phyloP scores from a whole-genome alignment of 2,329 filamentous ascomycete genomes.

The Ilyonectria sp. region DNA sequence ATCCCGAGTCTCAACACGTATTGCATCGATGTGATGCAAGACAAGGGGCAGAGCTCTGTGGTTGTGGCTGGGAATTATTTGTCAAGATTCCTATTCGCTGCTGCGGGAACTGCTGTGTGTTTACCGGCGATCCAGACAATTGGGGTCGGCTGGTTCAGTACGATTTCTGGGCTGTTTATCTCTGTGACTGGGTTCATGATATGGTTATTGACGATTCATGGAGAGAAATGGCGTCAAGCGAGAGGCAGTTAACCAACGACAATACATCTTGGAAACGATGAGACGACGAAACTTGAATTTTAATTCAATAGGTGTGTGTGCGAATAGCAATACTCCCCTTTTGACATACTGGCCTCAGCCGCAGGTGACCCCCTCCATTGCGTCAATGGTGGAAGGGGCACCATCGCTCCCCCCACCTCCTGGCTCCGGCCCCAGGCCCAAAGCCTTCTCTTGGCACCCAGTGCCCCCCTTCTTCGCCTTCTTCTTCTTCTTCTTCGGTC shows the following conservation, averaged over 20 bases:
- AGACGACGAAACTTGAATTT: not conserved
- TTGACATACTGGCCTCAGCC: too few relatives aligned
- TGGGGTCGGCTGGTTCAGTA: constrained; percentile 84
- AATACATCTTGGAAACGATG: not conserved
- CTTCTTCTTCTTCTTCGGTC: too few relatives aligned
- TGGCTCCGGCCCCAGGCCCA: too few relatives aligned
- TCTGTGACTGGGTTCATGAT: constrained; percentile 32
- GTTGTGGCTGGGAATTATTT: constrained; percentile 84
- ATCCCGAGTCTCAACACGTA: constrained; percentile 80
- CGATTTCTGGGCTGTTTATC: constrained; percentile 60
- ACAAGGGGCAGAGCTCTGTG: constrained; percentile 69
- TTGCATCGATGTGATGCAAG: constrained; percentile 82
- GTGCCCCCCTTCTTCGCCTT: too few relatives aligned
- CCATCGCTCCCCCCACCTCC: too few relatives aligned
- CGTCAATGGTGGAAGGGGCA: too few relatives aligned
- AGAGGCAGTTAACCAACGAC: not conserved
- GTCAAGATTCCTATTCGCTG: constrained; percentile 80
- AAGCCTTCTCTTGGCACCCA: too few relatives aligned
- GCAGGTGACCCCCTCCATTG: too few relatives aligned
- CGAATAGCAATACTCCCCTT: too few relatives aligned
- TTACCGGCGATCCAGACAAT: constrained; percentile 78
- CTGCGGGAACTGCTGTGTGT: constrained; percentile 76
- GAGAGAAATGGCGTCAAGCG: constrained; percentile 37
- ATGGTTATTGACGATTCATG: constrained; percentile 33
- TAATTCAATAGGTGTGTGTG: too few relatives aligned